Evolutionary conservation across 1,139 yeast species (phyloP).

Genomic region (Geotrichum candidum): DNA sequence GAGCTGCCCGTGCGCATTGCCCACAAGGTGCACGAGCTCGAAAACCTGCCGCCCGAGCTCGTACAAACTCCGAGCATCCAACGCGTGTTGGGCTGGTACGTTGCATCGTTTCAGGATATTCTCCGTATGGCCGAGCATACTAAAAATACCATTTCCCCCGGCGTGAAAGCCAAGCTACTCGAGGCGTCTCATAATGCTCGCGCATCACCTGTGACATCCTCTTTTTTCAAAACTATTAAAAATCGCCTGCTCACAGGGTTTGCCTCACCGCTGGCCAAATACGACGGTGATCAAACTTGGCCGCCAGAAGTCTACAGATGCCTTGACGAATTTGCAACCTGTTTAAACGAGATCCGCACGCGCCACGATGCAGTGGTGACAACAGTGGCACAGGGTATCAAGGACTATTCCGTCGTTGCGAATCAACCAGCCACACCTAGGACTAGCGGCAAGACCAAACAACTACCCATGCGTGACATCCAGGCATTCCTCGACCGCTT

Average conservation of each 20-base stretch:
- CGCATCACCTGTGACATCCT: conserved; percentile 17
- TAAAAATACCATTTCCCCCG: conserved; percentile 9
- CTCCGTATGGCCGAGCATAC: conserved; percentile 38
- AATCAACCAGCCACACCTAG: not conserved
- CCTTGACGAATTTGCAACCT: conserved; percentile 59
- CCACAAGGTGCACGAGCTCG: conserved; percentile 78
- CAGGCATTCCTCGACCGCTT: conserved; percentile 74
- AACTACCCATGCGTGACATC: conserved; percentile 41
- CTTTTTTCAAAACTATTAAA: conserved; percentile 17
- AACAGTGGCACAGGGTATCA: conserved; percentile 87
- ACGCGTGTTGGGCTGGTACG: conserved; percentile 82
- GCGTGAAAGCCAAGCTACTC: conserved; percentile 11
- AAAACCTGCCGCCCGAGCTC: conserved; percentile 70
- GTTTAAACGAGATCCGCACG: conserved; percentile 64
- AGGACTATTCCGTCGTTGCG: conserved; percentile 49
- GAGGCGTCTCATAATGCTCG: conserved; percentile 15
- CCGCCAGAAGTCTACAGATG: conserved; percentile 72
- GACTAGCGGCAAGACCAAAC: not conserved
- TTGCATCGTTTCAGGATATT: conserved; percentile 81
- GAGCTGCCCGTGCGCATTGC: conserved; percentile 86
- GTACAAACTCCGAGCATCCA: conserved; percentile 66
- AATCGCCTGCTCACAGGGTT: conserved; percentile 34
- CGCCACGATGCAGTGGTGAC: conserved; percentile 93
- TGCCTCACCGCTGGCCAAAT: conserved; percentile 47
- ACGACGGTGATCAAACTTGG: conserved; percentile 51